Base-by-base conservation (phyloP, 139 green algal species). In the Astrephomene gubernaculifera region DNA sequence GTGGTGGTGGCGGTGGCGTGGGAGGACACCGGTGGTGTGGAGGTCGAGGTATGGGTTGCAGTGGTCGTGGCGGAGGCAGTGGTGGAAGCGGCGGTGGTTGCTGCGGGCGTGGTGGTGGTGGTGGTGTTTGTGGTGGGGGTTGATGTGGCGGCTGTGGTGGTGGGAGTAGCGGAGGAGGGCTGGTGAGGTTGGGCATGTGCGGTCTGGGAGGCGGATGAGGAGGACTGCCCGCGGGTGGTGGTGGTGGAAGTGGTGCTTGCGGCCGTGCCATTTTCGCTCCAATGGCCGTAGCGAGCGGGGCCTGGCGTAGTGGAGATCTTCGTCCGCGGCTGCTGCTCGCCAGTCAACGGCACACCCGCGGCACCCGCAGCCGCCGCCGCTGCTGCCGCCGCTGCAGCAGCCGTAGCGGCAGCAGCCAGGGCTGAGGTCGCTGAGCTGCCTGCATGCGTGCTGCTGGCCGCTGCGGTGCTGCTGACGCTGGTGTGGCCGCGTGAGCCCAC, bases 281-380 rank as follows among this genome's bases (percentile, higher is more conserved):
- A 78, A 14, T 22, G 70, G 14, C 43, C 41, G 70, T 78, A 78
- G 22, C 70, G 43, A 12, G 41, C 25, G 19, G 44, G 35, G 24
- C 7, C 0, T 14, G 45, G 45, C 71, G 39, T 54, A 7, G 35
- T 21, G 35, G 71, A 64, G 38, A 35, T 19, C 33, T 29, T n/a
- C 36, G 76, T 57, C 0, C 76, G 76, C 76, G 61, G 29, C 27
- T 57, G 76, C 41, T 22, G 60, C 31, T 83, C 76, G 24, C 8
- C 21, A 7, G 76, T 57, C n/a, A 72, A 29, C 31, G 76, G 76
- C 60, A 82, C 74, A 0, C 21, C 3, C 35, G n/a, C n/a, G n/a
- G n/a, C n/a, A n/a, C n/a, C n/a, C 39, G 43, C n/a, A 6, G 57
- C 25, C 71, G 74, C 39, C 17, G 74, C 4, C 29, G 27, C 57